phyloP scores from a whole-genome alignment of 2,329 filamentous ascomycete species.

The Elsinoe necatrix region DNA sequence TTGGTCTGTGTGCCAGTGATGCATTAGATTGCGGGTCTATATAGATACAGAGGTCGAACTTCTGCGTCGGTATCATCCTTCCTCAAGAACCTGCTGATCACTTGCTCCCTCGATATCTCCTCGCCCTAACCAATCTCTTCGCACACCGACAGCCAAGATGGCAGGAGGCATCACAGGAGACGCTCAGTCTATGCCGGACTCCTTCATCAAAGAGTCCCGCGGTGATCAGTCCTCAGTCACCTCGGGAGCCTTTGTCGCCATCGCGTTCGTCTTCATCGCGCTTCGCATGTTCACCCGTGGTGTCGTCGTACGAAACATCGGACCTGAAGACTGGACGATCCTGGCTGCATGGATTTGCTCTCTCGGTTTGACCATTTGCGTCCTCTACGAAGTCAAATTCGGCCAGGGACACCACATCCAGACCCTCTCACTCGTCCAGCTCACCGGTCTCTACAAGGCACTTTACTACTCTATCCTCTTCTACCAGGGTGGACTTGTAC shows the following conservation, averaged over 20 bases:
- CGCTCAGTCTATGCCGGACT: neutral
- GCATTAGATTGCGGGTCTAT: neutral
- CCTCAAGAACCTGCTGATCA: neutral
- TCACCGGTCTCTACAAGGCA: conserved; percentile 13
- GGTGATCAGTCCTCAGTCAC: conserved; percentile 13
- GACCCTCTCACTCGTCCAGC: conserved; percentile 4
- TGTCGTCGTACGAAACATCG: conserved; percentile 17
- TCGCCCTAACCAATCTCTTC: no score
- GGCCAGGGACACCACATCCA: conserved; percentile 15
- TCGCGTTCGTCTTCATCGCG: conserved; percentile 15
- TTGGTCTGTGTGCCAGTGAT: neutral
- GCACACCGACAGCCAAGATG: neutral
- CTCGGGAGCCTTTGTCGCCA: conserved; percentile 15
- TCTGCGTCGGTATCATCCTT: neutral
- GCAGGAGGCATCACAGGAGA: neutral
- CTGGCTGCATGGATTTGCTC: conserved; percentile 14
- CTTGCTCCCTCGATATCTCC: neutral
- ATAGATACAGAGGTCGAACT: neutral
- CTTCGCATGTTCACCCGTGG: conserved; percentile 17
- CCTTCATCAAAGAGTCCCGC: neutral
- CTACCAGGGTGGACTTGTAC: conserved; percentile 32
- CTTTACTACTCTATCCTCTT: conserved; percentile 14
- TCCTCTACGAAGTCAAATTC: conserved; percentile 17
- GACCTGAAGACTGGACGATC: conserved; percentile 17
- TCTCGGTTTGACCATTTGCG: conserved; percentile 16